A percentile compares a stretch with the other conserved stretches of the same genome.
phyloP scores from a whole-genome alignment of 148 eudicot species.

The Vaccinium corymbosum region DNA sequence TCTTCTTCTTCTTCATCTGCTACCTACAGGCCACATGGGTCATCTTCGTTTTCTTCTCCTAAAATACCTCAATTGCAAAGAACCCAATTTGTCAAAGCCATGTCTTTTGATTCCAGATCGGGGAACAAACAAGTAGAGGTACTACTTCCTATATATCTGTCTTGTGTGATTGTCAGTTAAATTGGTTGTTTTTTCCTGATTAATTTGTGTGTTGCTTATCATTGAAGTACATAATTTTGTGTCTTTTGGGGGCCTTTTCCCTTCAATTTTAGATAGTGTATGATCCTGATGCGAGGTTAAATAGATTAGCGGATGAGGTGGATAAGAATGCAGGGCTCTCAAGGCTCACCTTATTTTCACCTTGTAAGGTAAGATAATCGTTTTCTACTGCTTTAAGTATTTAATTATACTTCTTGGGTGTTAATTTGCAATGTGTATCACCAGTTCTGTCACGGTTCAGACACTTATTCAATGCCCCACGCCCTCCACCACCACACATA shows the following conservation, averaged over 20 bases:
- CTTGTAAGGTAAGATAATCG: slow-evolving; percentile 73
- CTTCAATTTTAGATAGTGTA: slow-evolving; percentile 55
- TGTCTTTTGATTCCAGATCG: slow-evolving; percentile 39
- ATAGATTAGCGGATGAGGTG: slow-evolving; percentile 76
- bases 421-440: not conserved
- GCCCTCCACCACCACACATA: no score
- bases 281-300: slow-evolving; percentile 66
- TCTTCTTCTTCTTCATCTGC: slow-evolving; percentile 17
- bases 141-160: slow-evolving; percentile 9
- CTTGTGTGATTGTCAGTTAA: not conserved
- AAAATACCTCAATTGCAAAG: slow-evolving; percentile 29
- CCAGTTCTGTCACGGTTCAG: not conserved
- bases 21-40: slow-evolving; percentile 32
- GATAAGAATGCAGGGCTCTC: slow-evolving; percentile 73
- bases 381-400: not conserved
- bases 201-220: slow-evolving; percentile 7
- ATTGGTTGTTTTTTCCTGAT: not conserved
- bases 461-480: no score
- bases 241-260: not conserved
- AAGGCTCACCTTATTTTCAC: slow-evolving; percentile 89
- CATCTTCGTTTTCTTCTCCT: slow-evolving; percentile 19
- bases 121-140: slow-evolving; percentile 65
- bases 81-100: slow-evolving; percentile 46
- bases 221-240: not conserved
- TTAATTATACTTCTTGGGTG: not conserved